phyloP scores from a whole-genome alignment of 179 eudicot genomes.

The Nepenthes alata region DNA sequence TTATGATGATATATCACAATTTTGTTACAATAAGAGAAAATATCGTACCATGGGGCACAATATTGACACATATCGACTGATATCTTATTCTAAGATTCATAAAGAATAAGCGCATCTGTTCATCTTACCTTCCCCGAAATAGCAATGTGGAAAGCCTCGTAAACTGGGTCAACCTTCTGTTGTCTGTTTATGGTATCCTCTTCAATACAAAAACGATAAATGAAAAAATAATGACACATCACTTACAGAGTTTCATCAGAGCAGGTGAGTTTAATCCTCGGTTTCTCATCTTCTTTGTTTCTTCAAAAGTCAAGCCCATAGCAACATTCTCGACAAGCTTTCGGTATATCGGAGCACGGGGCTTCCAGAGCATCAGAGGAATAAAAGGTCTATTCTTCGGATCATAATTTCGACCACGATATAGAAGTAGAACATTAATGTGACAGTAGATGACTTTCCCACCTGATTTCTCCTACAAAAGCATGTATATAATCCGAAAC shows the following conservation, averaged over 20 bases:
- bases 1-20: too few species aligned
- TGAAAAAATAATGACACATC: neutral
- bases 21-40: too few species aligned
- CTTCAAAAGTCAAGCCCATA: conserved; percentile 85
- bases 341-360: conserved; percentile 74
- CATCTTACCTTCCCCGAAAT: too few species aligned
- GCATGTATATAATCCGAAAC: conserved; percentile 7
- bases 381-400: conserved; percentile 48
- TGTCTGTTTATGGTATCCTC: too few species aligned
- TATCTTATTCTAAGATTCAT: too few species aligned
- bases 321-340: conserved; percentile 82
- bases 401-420: conserved; percentile 81
- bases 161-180: too few species aligned
- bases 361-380: conserved; percentile 96
- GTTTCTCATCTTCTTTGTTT: conserved; percentile 77
- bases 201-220: too few species aligned
- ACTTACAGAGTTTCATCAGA: conserved; percentile 70
- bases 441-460: conserved; percentile 74
- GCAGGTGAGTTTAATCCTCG: conserved; percentile 51
- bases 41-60: too few species aligned
- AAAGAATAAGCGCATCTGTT: too few species aligned
- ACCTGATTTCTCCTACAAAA: conserved; percentile 68
- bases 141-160: too few species aligned
- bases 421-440: conserved; percentile 56
- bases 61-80: too few species aligned